Conservation (phyloP, 139 green algal genomes). For the Chlorella sorokiniana region DNA sequence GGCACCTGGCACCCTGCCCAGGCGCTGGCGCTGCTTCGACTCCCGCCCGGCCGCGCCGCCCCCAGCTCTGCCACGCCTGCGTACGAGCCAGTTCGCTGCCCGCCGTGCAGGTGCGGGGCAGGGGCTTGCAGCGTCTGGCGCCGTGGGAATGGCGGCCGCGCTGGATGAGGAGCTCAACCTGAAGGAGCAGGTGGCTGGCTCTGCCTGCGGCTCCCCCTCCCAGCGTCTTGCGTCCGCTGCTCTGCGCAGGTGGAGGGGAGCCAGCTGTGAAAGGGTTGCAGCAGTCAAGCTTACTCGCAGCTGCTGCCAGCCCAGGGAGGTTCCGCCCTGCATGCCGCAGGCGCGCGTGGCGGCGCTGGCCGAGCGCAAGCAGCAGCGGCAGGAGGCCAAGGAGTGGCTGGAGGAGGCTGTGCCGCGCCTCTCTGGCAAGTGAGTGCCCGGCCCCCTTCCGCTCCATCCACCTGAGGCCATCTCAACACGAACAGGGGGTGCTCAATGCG, state of each 20-base stretch:
- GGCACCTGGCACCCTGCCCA: too few relatives aligned
- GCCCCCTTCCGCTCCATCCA: too few relatives aligned
- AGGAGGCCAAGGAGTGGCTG: conserved; percentile 57
- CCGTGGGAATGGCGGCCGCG: conserved; percentile 52
- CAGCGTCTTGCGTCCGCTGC: not conserved
- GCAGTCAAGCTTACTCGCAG: too few relatives aligned
- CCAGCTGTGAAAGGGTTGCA: too few relatives aligned
- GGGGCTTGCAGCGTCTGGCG: not conserved
- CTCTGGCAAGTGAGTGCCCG: conserved; percentile 45
- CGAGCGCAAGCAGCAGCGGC: conserved; percentile 15
- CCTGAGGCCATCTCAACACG: too few relatives aligned
- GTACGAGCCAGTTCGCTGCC: too few relatives aligned
- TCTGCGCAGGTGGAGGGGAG: too few relatives aligned
- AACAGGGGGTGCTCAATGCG: too few relatives aligned
- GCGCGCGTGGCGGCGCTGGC: conserved; percentile 5
- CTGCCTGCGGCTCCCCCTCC: not conserved
- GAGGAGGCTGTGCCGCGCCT: conserved; percentile 66
- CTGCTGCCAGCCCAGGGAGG: not conserved
- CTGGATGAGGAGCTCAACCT: conserved; percentile 46
- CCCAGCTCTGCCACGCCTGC: not conserved
- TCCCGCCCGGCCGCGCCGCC: too few relatives aligned
- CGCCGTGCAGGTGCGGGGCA: not conserved
- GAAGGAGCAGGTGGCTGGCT: conserved; percentile 10
- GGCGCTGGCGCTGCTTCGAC: too few relatives aligned
- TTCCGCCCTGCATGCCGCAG: not conserved